Conservation (phyloP, 805 yeast genomes). For the Barnettozyma sp. region DNA sequence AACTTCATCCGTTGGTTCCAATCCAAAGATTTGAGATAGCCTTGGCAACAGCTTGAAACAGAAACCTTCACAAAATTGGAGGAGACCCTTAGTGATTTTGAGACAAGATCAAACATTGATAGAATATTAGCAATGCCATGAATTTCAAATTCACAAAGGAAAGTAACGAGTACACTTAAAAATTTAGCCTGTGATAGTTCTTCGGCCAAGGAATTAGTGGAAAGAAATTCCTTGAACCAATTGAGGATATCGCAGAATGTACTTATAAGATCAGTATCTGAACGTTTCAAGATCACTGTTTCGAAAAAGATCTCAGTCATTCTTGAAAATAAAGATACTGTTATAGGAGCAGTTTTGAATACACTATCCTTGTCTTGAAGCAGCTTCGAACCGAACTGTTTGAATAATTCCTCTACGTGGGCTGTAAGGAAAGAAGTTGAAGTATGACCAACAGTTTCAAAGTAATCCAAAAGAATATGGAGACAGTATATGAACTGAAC, state of each 20-base stretch:
- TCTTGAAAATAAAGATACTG: slow-evolving; percentile 30
- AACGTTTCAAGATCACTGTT: slow-evolving; percentile 24
- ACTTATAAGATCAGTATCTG: slow-evolving; percentile 24
- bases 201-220: slow-evolving; percentile 36
- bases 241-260: slow-evolving; percentile 43
- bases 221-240: slow-evolving; percentile 38
- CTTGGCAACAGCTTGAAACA: not conserved
- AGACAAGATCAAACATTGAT: not conserved
- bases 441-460: slow-evolving; percentile 8
- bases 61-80: slow-evolving; percentile 12
- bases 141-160: slow-evolving; percentile 25
- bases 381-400: slow-evolving; percentile 16
- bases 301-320: slow-evolving; percentile 25
- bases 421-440: slow-evolving; percentile 4
- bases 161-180: slow-evolving; percentile 27
- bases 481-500: slow-evolving; percentile 12
- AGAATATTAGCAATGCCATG: slow-evolving; percentile 1
- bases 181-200: slow-evolving; percentile 28
- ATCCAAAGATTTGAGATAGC: not conserved
- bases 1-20: slow-evolving; percentile 8
- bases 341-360: slow-evolving; percentile 35
- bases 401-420: slow-evolving; percentile 9
- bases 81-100: slow-evolving; percentile 7
- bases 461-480: slow-evolving; percentile 8
- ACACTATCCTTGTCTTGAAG: slow-evolving; percentile 24